phyloP scores from a whole-genome alignment of 306 rosid genomes.

The Ziziphus jujuba region DNA sequence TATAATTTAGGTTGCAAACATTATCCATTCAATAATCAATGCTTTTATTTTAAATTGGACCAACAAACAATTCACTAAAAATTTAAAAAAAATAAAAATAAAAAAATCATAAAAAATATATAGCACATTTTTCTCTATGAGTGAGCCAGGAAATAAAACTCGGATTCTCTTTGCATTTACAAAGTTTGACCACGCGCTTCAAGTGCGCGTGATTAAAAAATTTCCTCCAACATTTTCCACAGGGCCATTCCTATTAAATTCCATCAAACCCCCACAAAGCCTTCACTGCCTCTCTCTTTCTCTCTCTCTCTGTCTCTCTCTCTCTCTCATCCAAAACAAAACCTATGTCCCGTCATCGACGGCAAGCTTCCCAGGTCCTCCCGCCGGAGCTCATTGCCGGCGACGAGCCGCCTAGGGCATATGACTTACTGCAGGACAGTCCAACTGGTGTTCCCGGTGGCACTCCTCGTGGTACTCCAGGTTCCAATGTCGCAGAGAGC shows the following conservation, averaged over 20 bases:
- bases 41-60: no score
- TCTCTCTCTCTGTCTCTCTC: slow-evolving; percentile 9
- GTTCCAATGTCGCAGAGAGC: neutral
- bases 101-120: no score
- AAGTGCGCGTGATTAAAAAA: neutral
- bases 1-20: no score
- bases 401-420: slow-evolving; percentile 7
- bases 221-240: neutral
- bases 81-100: no score
- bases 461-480: neutral
- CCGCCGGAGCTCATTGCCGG: slow-evolving; percentile 24
- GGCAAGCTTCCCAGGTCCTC: slow-evolving; percentile 27
- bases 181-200: neutral
- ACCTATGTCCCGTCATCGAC: slow-evolving; percentile 32
- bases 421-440: slow-evolving; percentile 8
- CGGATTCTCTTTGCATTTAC: no score
- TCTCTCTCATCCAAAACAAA: neutral
- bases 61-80: no score
- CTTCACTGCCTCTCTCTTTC: slow-evolving; percentile 8
- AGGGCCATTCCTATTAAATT: slow-evolving; percentile 11
- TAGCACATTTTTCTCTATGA: no score
- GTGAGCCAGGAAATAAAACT: no score
- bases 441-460: neutral
- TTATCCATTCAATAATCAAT: no score
- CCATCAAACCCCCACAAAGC: neutral